Base-by-base conservation (phyloP, 805 yeast genomes). In the Lipomyces orientalis region DNA sequence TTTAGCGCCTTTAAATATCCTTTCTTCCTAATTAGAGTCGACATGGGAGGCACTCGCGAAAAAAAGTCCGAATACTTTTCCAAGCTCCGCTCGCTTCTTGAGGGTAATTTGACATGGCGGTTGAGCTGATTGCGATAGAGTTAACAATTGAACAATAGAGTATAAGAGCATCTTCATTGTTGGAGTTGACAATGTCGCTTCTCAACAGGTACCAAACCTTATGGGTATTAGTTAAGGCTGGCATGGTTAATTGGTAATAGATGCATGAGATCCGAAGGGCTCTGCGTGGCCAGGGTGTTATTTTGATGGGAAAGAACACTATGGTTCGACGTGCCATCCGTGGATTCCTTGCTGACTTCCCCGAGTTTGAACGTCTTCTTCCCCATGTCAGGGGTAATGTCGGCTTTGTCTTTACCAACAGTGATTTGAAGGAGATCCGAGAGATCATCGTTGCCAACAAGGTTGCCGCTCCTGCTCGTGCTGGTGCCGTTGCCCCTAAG, bases 221-320 rank as follows among this genome's bases (percentile, higher is more conserved):
- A n/a, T 37, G 1, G 22, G 14, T 16, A 34, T 33, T 37, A 12
- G 16, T 29, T 1, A n/a, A 33, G 49, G 29, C 31, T 29, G n/a
- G 59, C 3, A 10, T 33, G 59, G 8, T 29, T 19, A 33, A 56
- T 29, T 9, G 25, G 34, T 19, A 39, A 39, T 33, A 54, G 69
- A 93, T 95, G 97, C 99, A 95, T 87, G 97, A 95, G 88, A 88
- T 93, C 87, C 93, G 99, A 90, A 93, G 90, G 88, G 84, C 92
- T 75, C 89, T 95, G 80, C 93, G 99, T 87, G 91, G 92, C 76
- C 90, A 88, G 71, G 99, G 95, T 80, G 95, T 91, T 77, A 93
- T 95, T 76, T 86, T 95, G 80, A 95, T 95, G 99, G 99, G 99
- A 87, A 95, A 95, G 91, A 95, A 95, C 97, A 95, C 99, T 88